These are phyloP conservation scores for Lolium rigidum DNA, from an alignment of 176 grass and related monocot genomes.

Conservation along the genomic window DNA sequence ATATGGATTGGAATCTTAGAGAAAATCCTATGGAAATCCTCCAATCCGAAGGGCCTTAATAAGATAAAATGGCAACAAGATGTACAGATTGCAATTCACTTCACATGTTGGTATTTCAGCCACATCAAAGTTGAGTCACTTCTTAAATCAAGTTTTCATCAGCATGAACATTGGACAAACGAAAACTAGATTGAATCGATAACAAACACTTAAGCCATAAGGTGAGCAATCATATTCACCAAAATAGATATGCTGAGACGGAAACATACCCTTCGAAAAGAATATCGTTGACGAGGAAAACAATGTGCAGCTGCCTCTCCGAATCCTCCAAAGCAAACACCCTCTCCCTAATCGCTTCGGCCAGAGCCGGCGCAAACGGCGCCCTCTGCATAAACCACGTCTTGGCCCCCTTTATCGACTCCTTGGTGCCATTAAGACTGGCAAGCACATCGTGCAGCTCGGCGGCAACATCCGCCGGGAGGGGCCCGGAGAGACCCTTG, in stretches of 20 bases:
- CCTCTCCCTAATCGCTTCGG: conserved; percentile 82
- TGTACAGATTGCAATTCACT: neutral
- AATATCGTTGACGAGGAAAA: conserved; percentile 96
- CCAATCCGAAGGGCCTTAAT: neutral
- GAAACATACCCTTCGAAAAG: conserved; percentile 86
- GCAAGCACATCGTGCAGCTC: conserved; percentile 73
- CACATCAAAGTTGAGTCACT: neutral
- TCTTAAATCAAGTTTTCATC: neutral
- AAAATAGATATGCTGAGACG: neutral
- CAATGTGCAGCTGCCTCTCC: conserved; percentile 90
- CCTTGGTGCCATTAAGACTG: conserved; percentile 91
- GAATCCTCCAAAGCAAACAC: conserved; percentile 85
- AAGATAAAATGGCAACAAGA: neutral
- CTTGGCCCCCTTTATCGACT: conserved; percentile 97
- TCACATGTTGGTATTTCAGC: neutral
- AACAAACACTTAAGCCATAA: neutral
- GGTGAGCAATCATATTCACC: neutral
- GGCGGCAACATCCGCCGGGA: conserved; percentile 81
- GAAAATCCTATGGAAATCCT: neutral
- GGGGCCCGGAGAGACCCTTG: conserved; percentile 71
- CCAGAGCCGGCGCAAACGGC: conserved; percentile 73
- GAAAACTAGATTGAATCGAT: neutral
- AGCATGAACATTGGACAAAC: neutral
- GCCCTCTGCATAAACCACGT: conserved; percentile 90
- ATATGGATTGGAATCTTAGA: neutral